A percentile compares a stretch with the other conserved stretches of the same genome.
Evolutionary conservation across 208 protist species (phyloP).

Genomic region (Trypanosoma theileri): DNA sequence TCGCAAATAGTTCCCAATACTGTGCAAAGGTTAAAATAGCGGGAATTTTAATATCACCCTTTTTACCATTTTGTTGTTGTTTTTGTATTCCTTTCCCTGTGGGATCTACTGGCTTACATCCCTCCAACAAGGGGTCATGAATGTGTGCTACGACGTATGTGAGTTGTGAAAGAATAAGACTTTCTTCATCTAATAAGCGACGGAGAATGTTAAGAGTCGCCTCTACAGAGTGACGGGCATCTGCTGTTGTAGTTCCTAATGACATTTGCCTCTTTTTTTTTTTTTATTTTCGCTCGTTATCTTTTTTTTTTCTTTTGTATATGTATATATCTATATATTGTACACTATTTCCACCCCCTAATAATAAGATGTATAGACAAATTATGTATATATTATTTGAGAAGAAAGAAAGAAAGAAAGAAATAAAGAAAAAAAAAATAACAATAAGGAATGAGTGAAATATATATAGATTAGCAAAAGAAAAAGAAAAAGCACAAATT

Average conservation of each 20-base stretch:
- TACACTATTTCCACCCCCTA: constrained; percentile 7
- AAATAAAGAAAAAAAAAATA: neutral
- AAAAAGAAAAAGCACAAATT: neutral
- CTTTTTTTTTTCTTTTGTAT: neutral
- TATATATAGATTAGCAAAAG: neutral
- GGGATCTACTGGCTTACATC: constrained; percentile 9
- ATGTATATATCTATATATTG: neutral
- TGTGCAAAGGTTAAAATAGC: constrained; percentile 38
- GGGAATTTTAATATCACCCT: constrained; percentile 1
- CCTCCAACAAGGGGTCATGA: constrained; percentile 38
- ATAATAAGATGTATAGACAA: neutral
- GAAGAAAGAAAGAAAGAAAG: too few relatives aligned
- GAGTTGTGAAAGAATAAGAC: constrained; percentile 43
- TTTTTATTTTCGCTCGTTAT: neutral
- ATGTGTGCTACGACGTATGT: constrained; percentile 72
- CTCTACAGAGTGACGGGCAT: constrained; percentile 13
- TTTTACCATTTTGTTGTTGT: neutral
- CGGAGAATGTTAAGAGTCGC: constrained; percentile 55
- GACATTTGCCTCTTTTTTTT: neutral
- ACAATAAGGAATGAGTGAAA: neutral
- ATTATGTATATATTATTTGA: too few relatives aligned
- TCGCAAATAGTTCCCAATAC: constrained; percentile 75
- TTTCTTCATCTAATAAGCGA: constrained; percentile 66
- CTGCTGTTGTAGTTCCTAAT: constrained; percentile 1
- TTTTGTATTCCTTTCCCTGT: neutral